phyloP scores from a whole-genome alignment of 176 grass and related monocot species.

The Oryza glaberrima region DNA sequence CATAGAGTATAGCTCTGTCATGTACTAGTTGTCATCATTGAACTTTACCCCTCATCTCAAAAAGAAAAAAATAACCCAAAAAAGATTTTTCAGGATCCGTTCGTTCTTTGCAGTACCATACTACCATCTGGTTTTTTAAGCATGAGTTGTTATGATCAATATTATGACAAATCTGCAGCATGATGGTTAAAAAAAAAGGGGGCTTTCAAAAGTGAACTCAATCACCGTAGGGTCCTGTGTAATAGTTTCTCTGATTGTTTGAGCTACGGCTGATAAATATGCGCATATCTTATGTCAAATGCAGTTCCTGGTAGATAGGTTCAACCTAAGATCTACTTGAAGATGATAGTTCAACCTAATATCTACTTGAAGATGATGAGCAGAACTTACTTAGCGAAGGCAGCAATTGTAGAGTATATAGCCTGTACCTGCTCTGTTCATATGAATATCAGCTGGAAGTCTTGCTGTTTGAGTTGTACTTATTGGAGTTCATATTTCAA shows the following conservation, averaged over 20 bases:
- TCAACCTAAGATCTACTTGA: too few species aligned
- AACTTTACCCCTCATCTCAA: neutral
- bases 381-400: neutral
- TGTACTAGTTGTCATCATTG: constrained; percentile 15
- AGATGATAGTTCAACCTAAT: too few species aligned
- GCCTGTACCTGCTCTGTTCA: neutral
- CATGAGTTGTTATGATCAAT: neutral
- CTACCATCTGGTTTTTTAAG: neutral
- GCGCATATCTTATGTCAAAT: too few species aligned
- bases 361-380: too few species aligned
- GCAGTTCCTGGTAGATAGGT: too few species aligned
- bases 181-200: neutral
- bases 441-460: neutral
- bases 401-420: neutral
- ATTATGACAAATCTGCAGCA: neutral
- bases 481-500: neutral
- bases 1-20: constrained; percentile 5
- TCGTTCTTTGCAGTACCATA: neutral
- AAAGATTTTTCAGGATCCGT: neutral
- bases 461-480: neutral
- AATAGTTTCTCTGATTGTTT: neutral
- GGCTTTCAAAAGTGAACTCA: neutral
- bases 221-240: neutral
- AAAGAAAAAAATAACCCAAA: neutral
- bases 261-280: too few species aligned